These are phyloP conservation scores for Lactifluus subvellereus DNA, from an alignment of 768 basidiomycete species.

Conservation along the genomic window DNA sequence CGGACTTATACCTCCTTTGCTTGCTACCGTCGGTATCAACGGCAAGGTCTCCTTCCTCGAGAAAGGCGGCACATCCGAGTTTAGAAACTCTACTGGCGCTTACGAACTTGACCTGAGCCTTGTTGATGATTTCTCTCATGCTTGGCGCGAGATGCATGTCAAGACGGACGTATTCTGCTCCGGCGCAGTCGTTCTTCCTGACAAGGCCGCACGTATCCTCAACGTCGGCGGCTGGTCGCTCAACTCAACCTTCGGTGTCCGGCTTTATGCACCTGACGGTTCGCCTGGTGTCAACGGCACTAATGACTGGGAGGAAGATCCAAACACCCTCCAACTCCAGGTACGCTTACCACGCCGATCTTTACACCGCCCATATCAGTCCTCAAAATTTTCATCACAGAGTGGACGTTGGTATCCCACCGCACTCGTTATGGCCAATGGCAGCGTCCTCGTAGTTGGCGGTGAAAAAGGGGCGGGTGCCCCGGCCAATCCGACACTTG, in stretches of 20 bases:
- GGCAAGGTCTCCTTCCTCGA: constrained; percentile 79
- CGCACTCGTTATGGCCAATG: constrained; percentile 65
- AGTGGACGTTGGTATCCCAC: constrained; percentile 68
- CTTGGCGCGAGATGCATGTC: constrained; percentile 75
- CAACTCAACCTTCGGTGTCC: constrained; percentile 65
- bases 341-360: constrained; percentile 31
- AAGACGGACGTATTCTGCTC: constrained; percentile 78
- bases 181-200: constrained; percentile 65
- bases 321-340: constrained; percentile 51
- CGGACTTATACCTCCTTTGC: constrained; percentile 65
- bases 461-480: constrained; percentile 74
- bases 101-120: constrained; percentile 71
- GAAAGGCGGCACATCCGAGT: constrained; percentile 61
- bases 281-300: constrained; percentile 61
- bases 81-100: constrained; percentile 63
- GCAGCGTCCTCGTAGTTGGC: constrained; percentile 66
- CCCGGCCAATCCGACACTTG: constrained; percentile 56
- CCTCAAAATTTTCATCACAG: constrained; percentile 29
- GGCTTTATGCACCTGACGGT: constrained; percentile 69
- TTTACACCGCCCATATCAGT: not conserved
- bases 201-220: constrained; percentile 59
- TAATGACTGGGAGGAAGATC: constrained; percentile 76
- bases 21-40: constrained; percentile 73
- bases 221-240: constrained; percentile 71
- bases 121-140: constrained; percentile 35